Conservation (phyloP, 371 early-diverging fungal genomes). For the Capillidium rhysosporum region DNA sequence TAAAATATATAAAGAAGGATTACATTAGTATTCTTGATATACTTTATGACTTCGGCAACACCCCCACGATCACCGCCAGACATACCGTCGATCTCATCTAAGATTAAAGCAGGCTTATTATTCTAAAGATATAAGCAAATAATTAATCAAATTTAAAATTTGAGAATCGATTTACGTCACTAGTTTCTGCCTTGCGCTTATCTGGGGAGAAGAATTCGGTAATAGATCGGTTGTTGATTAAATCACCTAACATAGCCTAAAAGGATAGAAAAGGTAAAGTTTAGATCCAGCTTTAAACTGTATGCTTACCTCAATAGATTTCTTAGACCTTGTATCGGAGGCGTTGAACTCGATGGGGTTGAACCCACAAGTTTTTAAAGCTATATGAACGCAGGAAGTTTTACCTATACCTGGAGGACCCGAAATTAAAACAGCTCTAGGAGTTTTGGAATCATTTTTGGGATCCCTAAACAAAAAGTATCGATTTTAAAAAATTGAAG, state of each 20-base stretch:
- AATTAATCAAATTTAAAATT: neutral
- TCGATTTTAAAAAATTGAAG: neutral
- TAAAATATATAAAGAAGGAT: neutral
- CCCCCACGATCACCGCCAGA: slow-evolving; percentile 98
- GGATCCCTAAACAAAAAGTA: slow-evolving; percentile 13
- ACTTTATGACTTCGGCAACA: slow-evolving; percentile 63
- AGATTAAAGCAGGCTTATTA: slow-evolving; percentile 47
- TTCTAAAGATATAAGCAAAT: neutral
- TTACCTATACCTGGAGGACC: slow-evolving; percentile 99
- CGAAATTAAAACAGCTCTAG: slow-evolving; percentile 69
- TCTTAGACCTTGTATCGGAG: slow-evolving; percentile 93
- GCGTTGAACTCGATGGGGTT: slow-evolving; percentile 97
- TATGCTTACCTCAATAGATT: slow-evolving; percentile 39
- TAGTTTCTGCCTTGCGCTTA: neutral
- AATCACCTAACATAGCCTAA: neutral
- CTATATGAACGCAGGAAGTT: slow-evolving; percentile 89
- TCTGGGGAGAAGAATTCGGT: slow-evolving; percentile 32
- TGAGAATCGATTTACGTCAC: neutral
- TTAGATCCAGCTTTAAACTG: neutral
- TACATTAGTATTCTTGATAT: slow-evolving; percentile 82
- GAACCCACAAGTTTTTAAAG: slow-evolving; percentile 57
- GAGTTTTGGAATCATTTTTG: slow-evolving; percentile 16
- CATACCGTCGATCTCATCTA: slow-evolving; percentile 99
- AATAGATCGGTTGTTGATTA: slow-evolving; percentile 42
- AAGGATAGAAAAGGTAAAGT: neutral